Evolutionary conservation across 139 green algal genomes (phyloP).

Genomic region (Chlamydomonas sphaeroides): DNA sequence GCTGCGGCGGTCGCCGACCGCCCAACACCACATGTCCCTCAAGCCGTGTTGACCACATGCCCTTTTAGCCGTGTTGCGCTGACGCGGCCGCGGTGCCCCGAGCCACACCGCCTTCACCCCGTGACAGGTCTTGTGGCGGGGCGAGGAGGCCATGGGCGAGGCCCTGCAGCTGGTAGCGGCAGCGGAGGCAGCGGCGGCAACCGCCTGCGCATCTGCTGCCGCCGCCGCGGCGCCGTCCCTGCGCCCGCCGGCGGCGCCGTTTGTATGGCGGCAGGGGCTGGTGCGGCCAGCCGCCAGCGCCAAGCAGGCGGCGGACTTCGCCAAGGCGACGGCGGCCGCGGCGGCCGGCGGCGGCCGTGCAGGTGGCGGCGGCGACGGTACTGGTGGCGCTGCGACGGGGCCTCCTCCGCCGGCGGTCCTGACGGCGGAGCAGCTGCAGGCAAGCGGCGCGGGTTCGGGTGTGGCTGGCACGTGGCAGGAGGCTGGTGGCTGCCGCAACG

Average conservation of each 20-base stretch:
- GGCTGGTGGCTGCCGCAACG: too few species aligned
- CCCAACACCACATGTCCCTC: too few species aligned
- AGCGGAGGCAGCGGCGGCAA: slow-evolving; percentile 47
- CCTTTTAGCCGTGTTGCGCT: too few species aligned
- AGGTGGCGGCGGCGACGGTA: background rate
- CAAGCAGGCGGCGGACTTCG: slow-evolving; percentile 67
- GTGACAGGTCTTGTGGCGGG: slow-evolving; percentile 66
- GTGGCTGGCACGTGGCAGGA: too few species aligned
- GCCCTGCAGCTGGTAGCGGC: slow-evolving; percentile 60
- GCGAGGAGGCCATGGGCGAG: slow-evolving; percentile 55
- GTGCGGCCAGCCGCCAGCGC: slow-evolving; percentile 51
- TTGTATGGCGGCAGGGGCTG: slow-evolving; percentile 65
- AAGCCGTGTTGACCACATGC: too few species aligned
- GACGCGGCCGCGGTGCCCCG: too few species aligned
- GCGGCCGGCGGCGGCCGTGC: background rate
- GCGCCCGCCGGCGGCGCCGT: background rate
- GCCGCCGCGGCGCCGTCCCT: background rate
- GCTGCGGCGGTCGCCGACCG: too few species aligned
- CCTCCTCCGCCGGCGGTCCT: too few species aligned
- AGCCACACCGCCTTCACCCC: too few species aligned
- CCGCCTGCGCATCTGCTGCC: background rate
- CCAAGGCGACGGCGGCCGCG: background rate
- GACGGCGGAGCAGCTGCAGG: slow-evolving; percentile 6
- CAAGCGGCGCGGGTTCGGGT: too few species aligned
- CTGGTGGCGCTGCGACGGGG: too few species aligned